Percentiles rank a stretch among this genome's conserved stretches.
These are phyloP conservation scores for Gossypium longicalyx DNA, from an alignment of 345 rosid genomes.

Conservation along the genomic window DNA sequence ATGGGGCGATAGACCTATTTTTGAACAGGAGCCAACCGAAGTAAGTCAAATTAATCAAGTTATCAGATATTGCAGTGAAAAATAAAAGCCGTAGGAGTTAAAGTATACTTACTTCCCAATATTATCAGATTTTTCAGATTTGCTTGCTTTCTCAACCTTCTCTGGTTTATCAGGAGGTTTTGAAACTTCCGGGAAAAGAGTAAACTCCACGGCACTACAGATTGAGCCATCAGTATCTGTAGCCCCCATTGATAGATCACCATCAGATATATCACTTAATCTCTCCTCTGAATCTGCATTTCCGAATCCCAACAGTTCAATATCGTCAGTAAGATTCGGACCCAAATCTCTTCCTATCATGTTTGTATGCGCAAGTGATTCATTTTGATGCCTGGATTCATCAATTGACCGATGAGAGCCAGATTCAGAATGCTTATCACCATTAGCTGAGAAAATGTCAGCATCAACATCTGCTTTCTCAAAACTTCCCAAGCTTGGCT, in stretches of 20 bases:
- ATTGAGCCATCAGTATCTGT: constrained; percentile 86
- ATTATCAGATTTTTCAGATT: constrained; percentile 36
- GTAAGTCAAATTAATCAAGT: background rate
- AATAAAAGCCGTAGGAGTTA: background rate
- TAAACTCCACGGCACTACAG: constrained; percentile 61
- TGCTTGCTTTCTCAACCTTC: constrained; percentile 40
- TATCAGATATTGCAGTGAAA: background rate
- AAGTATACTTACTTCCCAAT: constrained; percentile 52
- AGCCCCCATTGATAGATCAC: constrained; percentile 91
- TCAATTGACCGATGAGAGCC: constrained; percentile 62
- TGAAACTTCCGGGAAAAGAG: constrained; percentile 67
- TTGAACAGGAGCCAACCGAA: background rate
- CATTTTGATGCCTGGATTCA: constrained; percentile 35
- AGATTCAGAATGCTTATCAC: constrained; percentile 71
- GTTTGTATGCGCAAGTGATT: constrained; percentile 38
- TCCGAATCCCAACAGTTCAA: constrained; percentile 69
- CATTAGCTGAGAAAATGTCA: constrained; percentile 57
- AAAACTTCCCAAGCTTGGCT: constrained; percentile 35
- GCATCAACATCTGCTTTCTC: constrained; percentile 53
- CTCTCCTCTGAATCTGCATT: constrained; percentile 81
- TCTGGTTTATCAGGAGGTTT: constrained; percentile 42
- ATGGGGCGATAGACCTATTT: constrained; percentile 31
- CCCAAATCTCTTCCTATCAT: constrained; percentile 28
- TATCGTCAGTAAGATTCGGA: constrained; percentile 48
- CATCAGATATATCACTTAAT: constrained; percentile 91